Percentiles rank a stretch among this genome's conserved stretches.
These are phyloP conservation scores for Cladophialophora psammophila DNA, from an alignment of 2,329 filamentous ascomycete genomes.

Conservation along the genomic window DNA sequence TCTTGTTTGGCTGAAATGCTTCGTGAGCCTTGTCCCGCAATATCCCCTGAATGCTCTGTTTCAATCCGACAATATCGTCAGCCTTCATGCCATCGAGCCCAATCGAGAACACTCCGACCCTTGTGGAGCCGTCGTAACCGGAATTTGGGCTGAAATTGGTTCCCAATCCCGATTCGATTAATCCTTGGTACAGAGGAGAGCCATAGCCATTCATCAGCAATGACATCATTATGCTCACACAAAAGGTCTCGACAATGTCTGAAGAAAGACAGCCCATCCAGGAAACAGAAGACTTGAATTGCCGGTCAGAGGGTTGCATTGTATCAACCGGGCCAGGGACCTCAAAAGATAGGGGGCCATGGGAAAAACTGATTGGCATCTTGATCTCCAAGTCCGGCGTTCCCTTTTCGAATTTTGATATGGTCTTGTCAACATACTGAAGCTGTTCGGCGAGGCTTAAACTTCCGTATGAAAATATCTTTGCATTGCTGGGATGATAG, in stretches of 20 bases:
- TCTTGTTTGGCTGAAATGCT: slow-evolving; percentile 88
- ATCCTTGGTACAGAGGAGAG: slow-evolving; percentile 85
- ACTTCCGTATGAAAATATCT: slow-evolving; percentile 93
- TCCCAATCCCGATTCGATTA: slow-evolving; percentile 89
- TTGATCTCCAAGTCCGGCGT: slow-evolving; percentile 76
- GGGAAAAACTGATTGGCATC: slow-evolving; percentile 72
- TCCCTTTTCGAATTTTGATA: slow-evolving; percentile 76
- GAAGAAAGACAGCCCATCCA: slow-evolving; percentile 88
- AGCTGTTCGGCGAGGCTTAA: slow-evolving; percentile 86
- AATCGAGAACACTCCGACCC: slow-evolving; percentile 83
- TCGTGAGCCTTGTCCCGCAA: slow-evolving; percentile 72
- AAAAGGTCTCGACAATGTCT: slow-evolving; percentile 87
- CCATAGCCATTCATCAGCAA: slow-evolving; percentile 93
- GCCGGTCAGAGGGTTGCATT: slow-evolving; percentile 81
- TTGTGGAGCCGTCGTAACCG: slow-evolving; percentile 82
- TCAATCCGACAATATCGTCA: slow-evolving; percentile 77
- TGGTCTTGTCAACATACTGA: slow-evolving; percentile 75
- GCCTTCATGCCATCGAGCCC: slow-evolving; percentile 89
- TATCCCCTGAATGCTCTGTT: slow-evolving; percentile 75
- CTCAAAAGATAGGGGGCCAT: slow-evolving; percentile 72
- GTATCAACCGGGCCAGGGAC: slow-evolving; percentile 85
- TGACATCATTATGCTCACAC: slow-evolving; percentile 79
- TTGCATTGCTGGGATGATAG: slow-evolving; percentile 97
- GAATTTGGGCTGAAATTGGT: slow-evolving; percentile 95
- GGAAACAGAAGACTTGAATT: slow-evolving; percentile 91